phyloP scores from a whole-genome alignment of 768 basidiomycete species.

The Myochromella boudieri region DNA sequence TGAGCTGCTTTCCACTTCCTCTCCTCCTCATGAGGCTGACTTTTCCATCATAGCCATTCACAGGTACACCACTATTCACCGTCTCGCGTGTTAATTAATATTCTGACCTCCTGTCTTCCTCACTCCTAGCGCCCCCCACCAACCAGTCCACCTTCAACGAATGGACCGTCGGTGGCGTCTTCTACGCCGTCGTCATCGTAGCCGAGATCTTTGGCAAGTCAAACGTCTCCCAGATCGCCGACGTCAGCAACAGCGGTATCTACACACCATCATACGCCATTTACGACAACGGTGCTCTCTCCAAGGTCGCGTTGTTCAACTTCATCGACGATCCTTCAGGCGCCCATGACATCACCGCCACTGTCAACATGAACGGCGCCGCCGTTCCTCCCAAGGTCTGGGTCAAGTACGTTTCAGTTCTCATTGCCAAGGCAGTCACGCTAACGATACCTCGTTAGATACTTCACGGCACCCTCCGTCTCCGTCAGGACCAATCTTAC shows the following conservation, averaged over 20 bases:
- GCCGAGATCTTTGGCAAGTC: slow-evolving; percentile 71
- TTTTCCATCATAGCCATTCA: slow-evolving; percentile 54
- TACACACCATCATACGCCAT: slow-evolving; percentile 71
- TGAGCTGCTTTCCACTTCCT: slow-evolving; percentile 27
- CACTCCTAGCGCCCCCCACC: slow-evolving; percentile 39
- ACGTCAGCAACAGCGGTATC: slow-evolving; percentile 52
- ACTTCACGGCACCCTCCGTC: slow-evolving; percentile 55
- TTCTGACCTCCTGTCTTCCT: background rate
- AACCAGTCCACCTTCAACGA: slow-evolving; percentile 57
- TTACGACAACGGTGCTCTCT: slow-evolving; percentile 67
- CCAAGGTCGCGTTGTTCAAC: slow-evolving; percentile 70
- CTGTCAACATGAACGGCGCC: slow-evolving; percentile 45
- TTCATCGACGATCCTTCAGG: slow-evolving; percentile 63
- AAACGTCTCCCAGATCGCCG: slow-evolving; percentile 64
- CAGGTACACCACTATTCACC: slow-evolving; percentile 37
- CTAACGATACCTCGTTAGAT: slow-evolving; percentile 33
- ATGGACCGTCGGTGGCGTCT: slow-evolving; percentile 75
- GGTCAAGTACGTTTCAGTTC: slow-evolving; percentile 43
- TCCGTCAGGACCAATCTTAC: slow-evolving; percentile 64
- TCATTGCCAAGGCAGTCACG: background rate
- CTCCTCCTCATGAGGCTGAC: slow-evolving; percentile 19
- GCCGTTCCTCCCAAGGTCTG: slow-evolving; percentile 46
- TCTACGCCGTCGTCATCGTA: slow-evolving; percentile 70
- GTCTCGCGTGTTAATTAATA: background rate
- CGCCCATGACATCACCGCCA: slow-evolving; percentile 50